Percentiles rank a stretch among this genome's conserved stretches.
Conservation (phyloP, 1,139 yeast species). For the Yamadazyma sp. region DNA sequence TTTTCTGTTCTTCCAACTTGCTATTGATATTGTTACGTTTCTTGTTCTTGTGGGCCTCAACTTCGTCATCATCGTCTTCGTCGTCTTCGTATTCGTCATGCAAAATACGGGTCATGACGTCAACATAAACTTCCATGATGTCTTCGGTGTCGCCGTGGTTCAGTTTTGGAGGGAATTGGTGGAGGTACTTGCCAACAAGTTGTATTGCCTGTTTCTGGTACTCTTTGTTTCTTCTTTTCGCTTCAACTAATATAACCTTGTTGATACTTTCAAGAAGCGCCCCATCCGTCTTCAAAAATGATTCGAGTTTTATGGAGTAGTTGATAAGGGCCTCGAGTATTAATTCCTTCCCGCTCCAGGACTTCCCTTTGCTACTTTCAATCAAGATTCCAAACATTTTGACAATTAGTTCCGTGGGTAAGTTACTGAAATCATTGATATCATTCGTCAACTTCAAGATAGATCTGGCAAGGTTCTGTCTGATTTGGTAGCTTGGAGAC, state of each 20-base stretch:
- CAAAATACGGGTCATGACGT: conserved; percentile 33
- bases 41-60: conserved; percentile 12
- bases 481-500: conserved; percentile 61
- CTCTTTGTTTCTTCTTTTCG: conserved; percentile 62
- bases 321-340: conserved; percentile 71
- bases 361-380: conserved; percentile 69
- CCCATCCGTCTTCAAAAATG: conserved; percentile 22
- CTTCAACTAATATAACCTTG: conserved; percentile 55
- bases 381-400: conserved; percentile 56
- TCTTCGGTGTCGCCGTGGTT: conserved; percentile 19
- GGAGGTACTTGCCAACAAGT: conserved; percentile 49
- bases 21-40: conserved; percentile 13
- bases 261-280: conserved; percentile 35
- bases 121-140: conserved; percentile 38
- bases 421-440: conserved; percentile 32
- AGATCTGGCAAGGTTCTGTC: conserved; percentile 72
- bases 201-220: conserved; percentile 61
- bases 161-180: conserved; percentile 36
- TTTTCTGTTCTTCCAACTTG: conserved; percentile 39
- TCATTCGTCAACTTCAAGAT: conserved; percentile 60
- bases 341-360: conserved; percentile 87
- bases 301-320: conserved; percentile 48
- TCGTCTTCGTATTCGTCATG: conserved; percentile 31
- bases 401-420: conserved; percentile 23
- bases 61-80: conserved; percentile 30